phyloP scores from a whole-genome alignment of 2,329 filamentous ascomycete genomes.

The Calonectria leucothoes region DNA sequence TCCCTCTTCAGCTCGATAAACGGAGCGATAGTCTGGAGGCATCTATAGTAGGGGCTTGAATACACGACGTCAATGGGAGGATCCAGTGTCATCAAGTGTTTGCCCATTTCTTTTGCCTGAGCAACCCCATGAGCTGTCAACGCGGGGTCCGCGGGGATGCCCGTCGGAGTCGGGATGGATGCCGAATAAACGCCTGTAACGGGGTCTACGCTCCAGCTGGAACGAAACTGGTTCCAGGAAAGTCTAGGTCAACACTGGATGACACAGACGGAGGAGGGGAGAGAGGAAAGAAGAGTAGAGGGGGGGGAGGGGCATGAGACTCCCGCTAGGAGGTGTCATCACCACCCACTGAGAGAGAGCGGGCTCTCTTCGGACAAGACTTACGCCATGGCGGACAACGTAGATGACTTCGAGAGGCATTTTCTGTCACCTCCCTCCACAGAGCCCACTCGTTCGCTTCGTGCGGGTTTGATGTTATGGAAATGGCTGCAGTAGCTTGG shows the following conservation, averaged over 20 bases:
- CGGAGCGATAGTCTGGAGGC: conserved; percentile 84
- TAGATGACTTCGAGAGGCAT: conserved; percentile 81
- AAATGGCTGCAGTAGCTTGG: neutral
- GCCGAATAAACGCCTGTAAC: conserved; percentile 82
- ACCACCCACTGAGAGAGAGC: conserved; percentile 6
- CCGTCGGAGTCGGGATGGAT: conserved; percentile 82
- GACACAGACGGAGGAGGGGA: neutral
- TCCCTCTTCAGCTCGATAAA: conserved; percentile 63
- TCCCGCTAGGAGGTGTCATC: conserved; percentile 2
- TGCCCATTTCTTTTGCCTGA: conserved; percentile 83
- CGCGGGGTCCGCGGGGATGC: conserved; percentile 87
- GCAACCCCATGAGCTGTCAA: conserved; percentile 87
- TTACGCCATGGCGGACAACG: conserved; percentile 79
- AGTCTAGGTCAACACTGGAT: conserved; percentile 27
- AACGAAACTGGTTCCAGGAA: conserved; percentile 76
- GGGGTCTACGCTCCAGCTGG: conserved; percentile 88
- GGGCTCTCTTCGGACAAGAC: conserved; percentile 48
- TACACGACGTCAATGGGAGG: conserved; percentile 83
- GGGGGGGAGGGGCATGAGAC: neutral
- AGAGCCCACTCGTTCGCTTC: neutral
- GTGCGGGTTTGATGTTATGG: neutral
- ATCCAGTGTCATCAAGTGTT: conserved; percentile 69
- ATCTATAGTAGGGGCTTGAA: conserved; percentile 87
- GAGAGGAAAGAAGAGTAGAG: too few relatives aligned
- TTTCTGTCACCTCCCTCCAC: conserved; percentile 43